These are phyloP conservation scores for Pseudogymnoascus verrucosus DNA, from an alignment of 2,329 filamentous ascomycete species.

Conservation along the genomic window DNA sequence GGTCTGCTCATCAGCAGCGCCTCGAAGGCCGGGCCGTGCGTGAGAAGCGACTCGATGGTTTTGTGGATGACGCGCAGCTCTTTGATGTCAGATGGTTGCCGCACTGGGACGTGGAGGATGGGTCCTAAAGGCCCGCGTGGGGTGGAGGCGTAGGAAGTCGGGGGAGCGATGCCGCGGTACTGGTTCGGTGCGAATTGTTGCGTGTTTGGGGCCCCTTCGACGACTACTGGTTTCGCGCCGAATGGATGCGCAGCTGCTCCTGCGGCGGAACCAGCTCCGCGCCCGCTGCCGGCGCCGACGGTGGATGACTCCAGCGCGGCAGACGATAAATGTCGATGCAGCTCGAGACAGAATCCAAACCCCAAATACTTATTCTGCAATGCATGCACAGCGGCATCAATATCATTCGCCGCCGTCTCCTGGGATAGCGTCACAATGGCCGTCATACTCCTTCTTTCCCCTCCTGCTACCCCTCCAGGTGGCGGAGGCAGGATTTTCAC, in stretches of 20 bases:
- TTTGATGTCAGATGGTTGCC: constrained; percentile 67
- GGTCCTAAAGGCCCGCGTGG: constrained; percentile 27
- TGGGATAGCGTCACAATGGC: constrained; percentile 76
- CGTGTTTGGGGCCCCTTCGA: constrained; percentile 34
- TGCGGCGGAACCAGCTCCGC: constrained; percentile 26
- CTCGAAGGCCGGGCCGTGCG: constrained; percentile 80
- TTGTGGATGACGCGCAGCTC: constrained; percentile 80
- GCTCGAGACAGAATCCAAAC: constrained; percentile 70
- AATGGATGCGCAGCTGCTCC: constrained; percentile 57
- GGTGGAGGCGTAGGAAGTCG: constrained; percentile 55
- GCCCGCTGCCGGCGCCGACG: neutral
- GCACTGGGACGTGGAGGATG: constrained; percentile 62
- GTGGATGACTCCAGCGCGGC: constrained; percentile 49
- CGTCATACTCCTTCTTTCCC: constrained; percentile 61
- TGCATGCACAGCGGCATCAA: constrained; percentile 69
- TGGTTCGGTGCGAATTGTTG: constrained; percentile 36
- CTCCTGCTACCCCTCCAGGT: constrained; percentile 34
- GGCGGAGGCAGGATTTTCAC: constrained; percentile 60
- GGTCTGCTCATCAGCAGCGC: constrained; percentile 81
- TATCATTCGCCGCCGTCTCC: constrained; percentile 74
- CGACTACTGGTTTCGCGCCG: constrained; percentile 59
- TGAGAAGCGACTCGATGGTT: constrained; percentile 70
- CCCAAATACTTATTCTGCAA: constrained; percentile 81
- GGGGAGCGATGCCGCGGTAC: constrained; percentile 65
- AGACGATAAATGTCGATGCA: constrained; percentile 78